Conservation (phyloP, 2,329 filamentous ascomycete genomes). For the Cytospora piceae region DNA sequence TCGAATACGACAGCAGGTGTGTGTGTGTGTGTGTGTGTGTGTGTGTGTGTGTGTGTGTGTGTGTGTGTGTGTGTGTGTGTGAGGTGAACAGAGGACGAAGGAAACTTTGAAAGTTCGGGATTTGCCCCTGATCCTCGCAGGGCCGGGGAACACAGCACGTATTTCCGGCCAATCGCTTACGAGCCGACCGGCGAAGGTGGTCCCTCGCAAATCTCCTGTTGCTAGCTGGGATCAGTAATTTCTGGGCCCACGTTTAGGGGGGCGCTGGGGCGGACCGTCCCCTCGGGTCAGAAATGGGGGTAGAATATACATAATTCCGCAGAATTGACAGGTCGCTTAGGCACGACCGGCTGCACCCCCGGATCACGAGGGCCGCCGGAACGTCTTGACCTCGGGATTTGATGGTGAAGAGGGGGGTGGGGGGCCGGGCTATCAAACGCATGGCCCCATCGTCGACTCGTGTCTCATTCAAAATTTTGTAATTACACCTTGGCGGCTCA, state of each 20-base stretch:
- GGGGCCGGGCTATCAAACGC: not conserved
- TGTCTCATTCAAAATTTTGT: not conserved
- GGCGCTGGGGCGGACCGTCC: constrained; percentile 25
- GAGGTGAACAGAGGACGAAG: constrained; percentile 20
- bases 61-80: constrained; percentile 10
- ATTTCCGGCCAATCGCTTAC: constrained; percentile 23
- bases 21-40: constrained; percentile 20
- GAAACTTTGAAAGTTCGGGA: constrained; percentile 20
- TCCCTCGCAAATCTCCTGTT: constrained; percentile 25
- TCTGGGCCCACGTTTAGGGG: constrained; percentile 20
- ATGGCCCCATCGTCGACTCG: not conserved
- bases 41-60: constrained; percentile 14
- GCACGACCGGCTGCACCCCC: not conserved
- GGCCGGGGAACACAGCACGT: constrained; percentile 16
- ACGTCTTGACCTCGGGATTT: not conserved
- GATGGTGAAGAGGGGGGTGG: not conserved
- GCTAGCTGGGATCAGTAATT: constrained; percentile 27
- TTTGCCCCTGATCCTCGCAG: constrained; percentile 26
- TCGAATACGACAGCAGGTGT: constrained; percentile 20
- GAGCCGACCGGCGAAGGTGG: constrained; percentile 10
- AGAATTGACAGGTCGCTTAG: constrained; percentile 3
- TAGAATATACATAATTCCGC: not conserved
- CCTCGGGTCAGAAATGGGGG: constrained; percentile 23
- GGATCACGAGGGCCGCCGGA: not conserved
- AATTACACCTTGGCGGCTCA: not conserved